Base-by-base conservation (phyloP, 768 basidiomycete genomes). In the Phylloporus arenicola region DNA sequence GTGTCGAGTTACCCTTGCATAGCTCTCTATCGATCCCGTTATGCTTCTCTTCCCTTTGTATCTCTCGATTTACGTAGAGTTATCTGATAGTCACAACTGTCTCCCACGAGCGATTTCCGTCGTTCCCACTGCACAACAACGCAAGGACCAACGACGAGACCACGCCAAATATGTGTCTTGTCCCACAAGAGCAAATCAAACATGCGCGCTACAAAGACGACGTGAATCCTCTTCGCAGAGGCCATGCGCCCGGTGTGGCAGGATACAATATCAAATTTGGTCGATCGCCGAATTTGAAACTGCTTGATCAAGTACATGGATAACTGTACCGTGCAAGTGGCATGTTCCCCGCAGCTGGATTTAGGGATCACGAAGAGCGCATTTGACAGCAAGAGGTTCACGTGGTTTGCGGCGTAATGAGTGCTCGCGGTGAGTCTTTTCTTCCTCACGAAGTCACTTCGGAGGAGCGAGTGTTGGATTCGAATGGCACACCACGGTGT, bases 401-500 rank as follows among this genome's bases (percentile, higher is more conserved):
- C n/a, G n/a, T n/a, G n/a, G n/a, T n/a, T n/a, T n/a, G n/a, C n/a
- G n/a, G n/a, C n/a, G n/a, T n/a, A n/a, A n/a, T n/a, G n/a, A n/a
- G n/a, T n/a, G n/a, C n/a, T n/a, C n/a, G n/a, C n/a, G n/a, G n/a
- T n/a, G n/a, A n/a, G n/a, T n/a, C n/a, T 51, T 83, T 62, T 90
- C 88, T 16, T 77, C 72, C 3, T 58, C n/a, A n/a, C n/a, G n/a
- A n/a, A n/a, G n/a, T n/a, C n/a, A n/a, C n/a, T n/a, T n/a, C n/a
- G n/a, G n/a, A 83, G 67, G 61, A 53, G 39, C 13, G 13, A 88
- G 68, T 0, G 80, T 76, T 1, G 79, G 76, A 58, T 88, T 82
- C 1, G 86, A 84, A 64, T 89, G 86, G 52, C 79, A 84, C 3
- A 86, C 84, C 27, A 90, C 62, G 38, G 88, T 83, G 43, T n/a